Evolutionary conservation across 129 eudicot genomes (phyloP), one percentile per base, ranked within the genome.

Genomic region (Flaveria trinervia): DNA sequence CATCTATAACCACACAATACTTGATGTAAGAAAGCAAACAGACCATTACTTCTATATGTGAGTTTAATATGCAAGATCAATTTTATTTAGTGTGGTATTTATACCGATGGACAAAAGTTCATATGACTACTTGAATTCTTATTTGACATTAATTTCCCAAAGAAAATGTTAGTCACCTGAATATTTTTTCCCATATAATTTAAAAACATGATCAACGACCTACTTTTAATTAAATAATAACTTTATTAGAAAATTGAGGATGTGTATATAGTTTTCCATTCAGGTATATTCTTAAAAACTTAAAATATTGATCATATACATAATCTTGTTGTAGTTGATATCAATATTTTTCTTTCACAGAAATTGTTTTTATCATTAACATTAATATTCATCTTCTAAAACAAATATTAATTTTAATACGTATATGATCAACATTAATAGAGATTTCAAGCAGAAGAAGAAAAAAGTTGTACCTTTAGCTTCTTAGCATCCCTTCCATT

Each of bases 401-500:
- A n/a, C n/a, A n/a, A n/a, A n/a, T n/a, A n/a, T n/a, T n/a, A 7
- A 36, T 15, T 12, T 52, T 52, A 54, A 36, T 7, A 17, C 39
- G 13, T 14, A 57, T 22, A 62, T 17, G 8, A 55, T 22, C 15
- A 59, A 23, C 16, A 59, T 59, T 62, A 65, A 39, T n/a, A 65
- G 56, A 65, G 20, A 67, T 50, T n/a, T 28, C 70, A 23, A 45
- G n/a, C 2, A 16, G 22, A 20, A 48, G 43, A 9, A 65, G 56
- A 17, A 28, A 45, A 22, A 65, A 65, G 26, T 12, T 5, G 60
- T 88, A 95, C 99, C 99, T 95, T 95, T 76, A 95, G 86, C 80
- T 95, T 89, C 91, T 95, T 95, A 11, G 99, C 99, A 86, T 91
- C 97, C 91, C 77, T 86, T 78, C 99, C 97, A 11, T 83, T 78